Conservation (phyloP, 163 green algal genomes). For the Coccomyxa subellipsoidea region DNA sequence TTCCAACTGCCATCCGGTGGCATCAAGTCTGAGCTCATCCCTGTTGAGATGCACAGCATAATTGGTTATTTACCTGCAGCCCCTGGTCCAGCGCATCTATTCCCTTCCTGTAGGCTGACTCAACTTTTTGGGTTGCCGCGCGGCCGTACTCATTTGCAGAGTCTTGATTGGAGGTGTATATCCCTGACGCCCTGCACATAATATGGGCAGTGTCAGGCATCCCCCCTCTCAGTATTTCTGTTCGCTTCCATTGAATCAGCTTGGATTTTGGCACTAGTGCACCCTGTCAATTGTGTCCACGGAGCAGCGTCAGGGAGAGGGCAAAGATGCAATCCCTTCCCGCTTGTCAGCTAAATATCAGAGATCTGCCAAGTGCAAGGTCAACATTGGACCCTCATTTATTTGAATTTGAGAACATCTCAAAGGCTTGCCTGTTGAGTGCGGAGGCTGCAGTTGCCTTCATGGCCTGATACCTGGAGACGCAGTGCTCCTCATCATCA, state of each 20-base stretch:
- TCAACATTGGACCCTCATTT: not conserved
- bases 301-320: too few relatives aligned
- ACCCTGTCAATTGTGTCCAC: too few relatives aligned
- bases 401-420: not conserved
- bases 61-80: not conserved
- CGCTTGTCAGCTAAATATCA: too few relatives aligned
- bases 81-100: not conserved
- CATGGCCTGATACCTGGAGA: not conserved
- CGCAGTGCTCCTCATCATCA: not conserved
- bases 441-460: not conserved
- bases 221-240: too few relatives aligned
- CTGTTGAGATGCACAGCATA: not conserved
- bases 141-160: not conserved
- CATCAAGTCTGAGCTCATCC: too few relatives aligned
- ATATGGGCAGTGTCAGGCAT: not conserved
- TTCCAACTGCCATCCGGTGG: too few relatives aligned
- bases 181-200: not conserved
- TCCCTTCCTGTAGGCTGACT: not conserved
- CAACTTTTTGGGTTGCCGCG: not conserved
- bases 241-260: too few relatives aligned
- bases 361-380: too few relatives aligned
- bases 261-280: too few relatives aligned
- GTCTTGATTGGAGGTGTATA: not conserved
- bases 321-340: too few relatives aligned
- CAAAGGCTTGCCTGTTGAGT: not conserved